These are phyloP conservation scores for Colletotrichum chrysophilum DNA, from an alignment of 2,329 filamentous ascomycete genomes.

Conservation along the genomic window DNA sequence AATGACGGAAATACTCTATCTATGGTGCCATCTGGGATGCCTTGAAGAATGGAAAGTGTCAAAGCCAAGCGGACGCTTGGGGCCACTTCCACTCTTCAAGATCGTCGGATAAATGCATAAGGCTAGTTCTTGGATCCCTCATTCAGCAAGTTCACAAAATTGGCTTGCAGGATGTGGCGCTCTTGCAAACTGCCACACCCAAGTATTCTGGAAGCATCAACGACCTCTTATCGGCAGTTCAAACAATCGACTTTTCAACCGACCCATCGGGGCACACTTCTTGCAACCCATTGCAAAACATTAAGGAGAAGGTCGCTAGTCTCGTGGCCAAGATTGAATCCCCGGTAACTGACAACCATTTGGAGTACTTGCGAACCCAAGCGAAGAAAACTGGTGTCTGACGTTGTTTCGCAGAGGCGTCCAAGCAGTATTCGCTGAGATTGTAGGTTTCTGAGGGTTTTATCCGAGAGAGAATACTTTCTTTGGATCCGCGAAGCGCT, in stretches of 20 bases:
- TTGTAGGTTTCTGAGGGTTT: background rate
- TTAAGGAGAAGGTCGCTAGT: background rate
- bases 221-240: background rate
- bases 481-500: background rate
- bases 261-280: no score
- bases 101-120: background rate
- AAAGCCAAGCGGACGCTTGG: no score
- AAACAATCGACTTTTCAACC: no score
- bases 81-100: no score
- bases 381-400: background rate
- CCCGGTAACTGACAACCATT: background rate
- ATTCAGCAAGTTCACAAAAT: background rate
- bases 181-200: background rate
- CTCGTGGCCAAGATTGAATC: background rate
- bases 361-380: background rate
- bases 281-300: background rate
- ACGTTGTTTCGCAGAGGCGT: background rate
- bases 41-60: background rate
- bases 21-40: background rate
- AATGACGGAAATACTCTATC: background rate
- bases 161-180: background rate
- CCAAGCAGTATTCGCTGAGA: background rate
- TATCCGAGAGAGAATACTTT: background rate
- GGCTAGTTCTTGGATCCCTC: background rate
- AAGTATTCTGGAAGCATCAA: background rate